Base-by-base conservation (phyloP, 2,329 filamentous ascomycete genomes). In the Dactylellina leptospora region DNA sequence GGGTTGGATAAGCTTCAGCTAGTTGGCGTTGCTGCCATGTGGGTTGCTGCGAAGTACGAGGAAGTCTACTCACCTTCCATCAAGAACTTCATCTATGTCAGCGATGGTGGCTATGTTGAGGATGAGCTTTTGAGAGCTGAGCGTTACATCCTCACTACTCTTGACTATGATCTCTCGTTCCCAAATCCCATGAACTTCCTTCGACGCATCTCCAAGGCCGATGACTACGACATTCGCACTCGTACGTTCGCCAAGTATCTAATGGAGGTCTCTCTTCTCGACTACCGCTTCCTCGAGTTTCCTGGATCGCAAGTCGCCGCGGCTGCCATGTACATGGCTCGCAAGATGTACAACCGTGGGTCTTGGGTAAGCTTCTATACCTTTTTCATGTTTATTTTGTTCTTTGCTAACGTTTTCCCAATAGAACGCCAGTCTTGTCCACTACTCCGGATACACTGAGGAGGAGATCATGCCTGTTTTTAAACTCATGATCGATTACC, bases 141-240 rank as follows among this genome's bases (percentile, higher is more conserved):
- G 82, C 90, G 95, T 76, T 96, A 96, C 80, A 89, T 99, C 75
- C 88, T 99, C 56, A 87, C 87, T 75, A 92, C 92, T 4, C 86
- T 99, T 73, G 90, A 97, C 82, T 99, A 97, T 80, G 93, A 99
- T 79, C 87, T 99, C 75, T 97, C 93, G 83, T 99, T 97, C 79
- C 95, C 95, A 63, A 99, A 99, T 82, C 95, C 95, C 20, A 99
- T 99, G 95, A 99, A 99, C 85, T 99, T 99, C 83, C 87, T 99
- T 73, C 91, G 95, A 75, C 91, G 96, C 76, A 96, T 99, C 81
- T 97, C 93, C 74, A 99, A 99, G 85, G 96, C 95, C 78, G 96
- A 99, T 83, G 95, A 96, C 84, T 99, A 99, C 82, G 93, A 99
- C 81, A 96, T 97, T 78, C 92, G 97, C 81, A 96, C 93, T 73